Evolutionary conservation across 1,284 basidiomycete genomes (phyloP).

Genomic region (Rhodotorula sp.): DNA sequence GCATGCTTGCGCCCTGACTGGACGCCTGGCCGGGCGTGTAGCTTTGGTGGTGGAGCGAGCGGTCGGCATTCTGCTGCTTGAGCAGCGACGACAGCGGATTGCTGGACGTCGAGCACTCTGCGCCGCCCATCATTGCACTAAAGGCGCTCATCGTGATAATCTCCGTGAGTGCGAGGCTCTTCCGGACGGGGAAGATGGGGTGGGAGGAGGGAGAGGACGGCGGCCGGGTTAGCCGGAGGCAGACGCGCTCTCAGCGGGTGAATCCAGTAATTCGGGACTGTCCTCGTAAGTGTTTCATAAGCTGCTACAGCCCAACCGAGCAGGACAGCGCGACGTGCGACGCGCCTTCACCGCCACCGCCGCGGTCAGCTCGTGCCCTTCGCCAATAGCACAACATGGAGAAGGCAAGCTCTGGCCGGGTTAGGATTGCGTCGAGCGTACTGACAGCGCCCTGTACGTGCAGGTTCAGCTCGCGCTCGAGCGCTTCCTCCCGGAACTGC

Average conservation of each 20-base stretch:
- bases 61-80: slow-evolving; percentile 88
- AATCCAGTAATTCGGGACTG: no score
- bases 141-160: slow-evolving; percentile 40
- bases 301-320: no score
- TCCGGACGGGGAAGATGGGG: neutral
- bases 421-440: neutral
- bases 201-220: neutral
- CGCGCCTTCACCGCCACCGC: neutral
- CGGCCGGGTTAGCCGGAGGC: no score
- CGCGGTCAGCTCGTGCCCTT: neutral
- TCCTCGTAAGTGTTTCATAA: no score
- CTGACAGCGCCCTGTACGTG: neutral
- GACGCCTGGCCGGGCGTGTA: slow-evolving; percentile 1
- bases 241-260: no score
- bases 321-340: neutral
- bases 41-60: slow-evolving; percentile 65
- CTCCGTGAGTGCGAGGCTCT: slow-evolving; percentile 44
- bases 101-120: slow-evolving; percentile 79
- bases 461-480: slow-evolving; percentile 46
- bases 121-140: slow-evolving; percentile 73
- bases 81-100: slow-evolving; percentile 89
- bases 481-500: slow-evolving; percentile 70
- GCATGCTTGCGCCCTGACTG: slow-evolving; percentile 8
- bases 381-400: slow-evolving; percentile 14
- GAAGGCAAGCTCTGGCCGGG: slow-evolving; percentile 16